phyloP scores from a whole-genome alignment of 129 eudicot genomes.

The Pittosporum tobira region DNA sequence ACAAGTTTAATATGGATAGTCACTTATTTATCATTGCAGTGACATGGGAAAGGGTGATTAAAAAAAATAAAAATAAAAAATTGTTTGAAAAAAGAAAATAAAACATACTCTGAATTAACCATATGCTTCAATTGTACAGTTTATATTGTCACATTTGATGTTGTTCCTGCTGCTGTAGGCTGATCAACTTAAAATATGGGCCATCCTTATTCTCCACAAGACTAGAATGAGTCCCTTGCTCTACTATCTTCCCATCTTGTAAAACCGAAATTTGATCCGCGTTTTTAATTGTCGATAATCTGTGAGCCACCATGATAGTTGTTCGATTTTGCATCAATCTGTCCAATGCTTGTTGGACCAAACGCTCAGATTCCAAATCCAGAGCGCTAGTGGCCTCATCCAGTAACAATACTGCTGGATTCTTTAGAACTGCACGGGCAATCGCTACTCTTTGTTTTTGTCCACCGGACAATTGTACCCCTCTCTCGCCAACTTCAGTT shows the following conservation, averaged over 20 bases:
- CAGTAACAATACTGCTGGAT: slow-evolving; percentile 71
- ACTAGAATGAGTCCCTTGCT: slow-evolving; percentile 77
- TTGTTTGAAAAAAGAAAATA: slow-evolving; percentile 30
- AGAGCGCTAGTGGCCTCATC: slow-evolving; percentile 99
- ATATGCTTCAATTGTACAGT: too few species aligned
- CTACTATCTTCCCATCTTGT: slow-evolving; percentile 86
- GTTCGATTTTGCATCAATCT: slow-evolving; percentile 83
- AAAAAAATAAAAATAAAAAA: slow-evolving; percentile 26
- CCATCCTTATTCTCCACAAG: slow-evolving; percentile 80
- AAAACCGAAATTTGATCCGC: slow-evolving; percentile 89
- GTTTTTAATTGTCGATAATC: slow-evolving; percentile 78
- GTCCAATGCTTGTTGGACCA: slow-evolving; percentile 83
- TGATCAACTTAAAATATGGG: slow-evolving; percentile 70
- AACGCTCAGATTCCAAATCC: slow-evolving; percentile 84
- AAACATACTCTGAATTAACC: too few species aligned
- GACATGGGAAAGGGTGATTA: slow-evolving; percentile 20
- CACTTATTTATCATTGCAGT: slow-evolving; percentile 20
- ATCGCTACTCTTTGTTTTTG: slow-evolving; percentile 97
- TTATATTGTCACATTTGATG: slow-evolving; percentile 30
- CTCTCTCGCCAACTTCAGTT: slow-evolving; percentile 89
- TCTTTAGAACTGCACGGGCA: slow-evolving; percentile 85
- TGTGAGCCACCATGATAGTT: slow-evolving; percentile 80
- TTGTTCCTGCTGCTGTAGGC: slow-evolving; percentile 78
- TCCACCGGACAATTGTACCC: slow-evolving; percentile 93
- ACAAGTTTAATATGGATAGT: too few species aligned